Base-by-base conservation (phyloP, 257 asterid species). In the Solanum commersonii region DNA sequence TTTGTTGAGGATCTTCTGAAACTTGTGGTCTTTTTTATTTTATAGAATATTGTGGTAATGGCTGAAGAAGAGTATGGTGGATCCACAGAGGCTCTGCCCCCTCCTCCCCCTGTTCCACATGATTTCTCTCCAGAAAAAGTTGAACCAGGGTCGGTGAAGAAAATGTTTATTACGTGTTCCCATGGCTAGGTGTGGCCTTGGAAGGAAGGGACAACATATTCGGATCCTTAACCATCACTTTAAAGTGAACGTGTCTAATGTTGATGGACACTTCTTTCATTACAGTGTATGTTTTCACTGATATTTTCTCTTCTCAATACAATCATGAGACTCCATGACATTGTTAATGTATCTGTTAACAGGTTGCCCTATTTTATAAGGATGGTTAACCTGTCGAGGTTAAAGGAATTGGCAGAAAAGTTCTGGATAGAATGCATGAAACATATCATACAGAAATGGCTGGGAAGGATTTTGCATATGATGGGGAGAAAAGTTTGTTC, bases 311-410 rank as follows among this genome's bases (percentile, higher is more conserved):
- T 40, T 12, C 27, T 3, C 5, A 29, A 81, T 10, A 40, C 46
- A 35, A 27, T 82, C 73, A 25, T 49, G 60, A 11, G 27, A 16
- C 13, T 52, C 31, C 23, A 8, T 13, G 35, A 40, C 23, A 27
- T 71, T 87, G 74, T 25, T 42, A 34, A 44, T 38, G 60, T 79
- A 12, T 37, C 34, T 40, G 10, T 44, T 33, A 4, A 87, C 90
- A 97, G 99, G 98, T 97, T 91, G 98, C 99, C 33, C 93, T 97
- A 25, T 91, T 90, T 87, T 97, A 95, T 52, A 98, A 97, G 90
- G 99, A 97, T 93, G 98, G 98, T 5, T 95, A 94, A 65, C 98
- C 98, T 3, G 98, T 96, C 11, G 98, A 97, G 46, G 98, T 95
- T 1, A 97, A 97, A 89, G 99, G 98, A 8, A 89, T 44, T 44